phyloP scores from a whole-genome alignment of 192 early-diverging fungal genomes.

The Phycomyces nitens region DNA sequence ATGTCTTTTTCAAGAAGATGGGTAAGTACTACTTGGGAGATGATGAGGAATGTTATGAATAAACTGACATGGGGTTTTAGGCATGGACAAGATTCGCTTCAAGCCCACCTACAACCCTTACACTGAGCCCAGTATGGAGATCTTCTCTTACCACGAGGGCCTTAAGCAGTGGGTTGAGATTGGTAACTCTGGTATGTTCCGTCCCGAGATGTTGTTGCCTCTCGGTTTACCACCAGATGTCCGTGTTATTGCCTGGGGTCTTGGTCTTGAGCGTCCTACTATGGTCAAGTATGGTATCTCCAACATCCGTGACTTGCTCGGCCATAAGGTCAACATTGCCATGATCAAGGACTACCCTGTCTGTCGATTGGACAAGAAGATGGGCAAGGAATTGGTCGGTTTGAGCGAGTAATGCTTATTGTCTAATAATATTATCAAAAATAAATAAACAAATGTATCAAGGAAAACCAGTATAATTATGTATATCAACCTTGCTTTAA shows the following conservation, averaged over 20 bases:
- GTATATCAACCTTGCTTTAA: no score
- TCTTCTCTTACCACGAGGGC: constrained; percentile 92
- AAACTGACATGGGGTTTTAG: no score
- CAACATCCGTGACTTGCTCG: constrained; percentile 93
- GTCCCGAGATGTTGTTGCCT: constrained; percentile 96
- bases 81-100: constrained; percentile 88
- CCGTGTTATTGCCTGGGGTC: constrained; percentile 95
- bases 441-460: neutral
- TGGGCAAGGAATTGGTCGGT: constrained; percentile 63
- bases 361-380: constrained; percentile 89
- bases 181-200: constrained; percentile 99
- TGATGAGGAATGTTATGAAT: no score
- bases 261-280: constrained; percentile 94
- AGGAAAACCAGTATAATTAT: neutral
- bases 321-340: constrained; percentile 89
- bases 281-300: constrained; percentile 96
- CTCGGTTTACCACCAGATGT: constrained; percentile 94
- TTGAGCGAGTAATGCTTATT: constrained; percentile 23
- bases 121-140: constrained; percentile 99
- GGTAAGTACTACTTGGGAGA: no score
- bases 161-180: constrained; percentile 92
- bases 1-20: constrained; percentile 97
- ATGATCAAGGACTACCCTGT: constrained; percentile 89
- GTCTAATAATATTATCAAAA: neutral
- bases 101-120: constrained; percentile 99